phyloP scores from a whole-genome alignment of 192 early-diverging fungal species.

The Geranomyces michiganensis region DNA sequence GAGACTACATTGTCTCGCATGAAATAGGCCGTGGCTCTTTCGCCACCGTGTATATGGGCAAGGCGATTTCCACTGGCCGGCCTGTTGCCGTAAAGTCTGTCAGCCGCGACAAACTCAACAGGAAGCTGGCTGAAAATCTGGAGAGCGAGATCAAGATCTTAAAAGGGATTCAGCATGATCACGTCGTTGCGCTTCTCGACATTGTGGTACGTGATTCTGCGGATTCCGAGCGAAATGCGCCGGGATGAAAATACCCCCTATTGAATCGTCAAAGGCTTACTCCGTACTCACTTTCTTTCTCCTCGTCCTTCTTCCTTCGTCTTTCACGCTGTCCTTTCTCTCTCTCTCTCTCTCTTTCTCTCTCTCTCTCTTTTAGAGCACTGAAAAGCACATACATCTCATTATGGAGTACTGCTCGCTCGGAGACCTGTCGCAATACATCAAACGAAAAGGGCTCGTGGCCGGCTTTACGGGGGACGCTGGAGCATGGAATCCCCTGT shows the following conservation, averaged over 20 bases:
- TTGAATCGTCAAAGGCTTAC: too few species aligned
- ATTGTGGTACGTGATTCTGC: conserved; percentile 86
- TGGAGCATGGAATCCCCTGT: conserved; percentile 29
- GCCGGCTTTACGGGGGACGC: background rate
- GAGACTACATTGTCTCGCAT: conserved; percentile 74
- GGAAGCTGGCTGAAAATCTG: conserved; percentile 89
- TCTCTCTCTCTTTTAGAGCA: conserved; percentile 74
- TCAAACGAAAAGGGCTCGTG: conserved; percentile 63
- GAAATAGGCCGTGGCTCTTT: conserved; percentile 96
- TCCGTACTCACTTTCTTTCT: too few species aligned
- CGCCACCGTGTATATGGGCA: conserved; percentile 80
- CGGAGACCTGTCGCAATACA: conserved; percentile 90
- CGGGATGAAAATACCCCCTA: background rate
- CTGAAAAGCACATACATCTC: conserved; percentile 90
- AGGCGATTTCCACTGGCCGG: conserved; percentile 16
- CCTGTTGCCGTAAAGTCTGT: conserved; percentile 93
- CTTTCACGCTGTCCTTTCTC: too few species aligned
- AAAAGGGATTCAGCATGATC: conserved; percentile 77
- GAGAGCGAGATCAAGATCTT: conserved; percentile 96
- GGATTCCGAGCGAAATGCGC: background rate
- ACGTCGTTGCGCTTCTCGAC: conserved; percentile 88
- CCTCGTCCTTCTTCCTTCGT: too few species aligned
- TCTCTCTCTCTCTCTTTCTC: background rate
- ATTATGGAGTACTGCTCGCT: conserved; percentile 98
- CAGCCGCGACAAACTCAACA: conserved; percentile 81